These are phyloP conservation scores for Dioszegia aurantiaca DNA, from an alignment of 768 basidiomycete species.

Conservation along the genomic window DNA sequence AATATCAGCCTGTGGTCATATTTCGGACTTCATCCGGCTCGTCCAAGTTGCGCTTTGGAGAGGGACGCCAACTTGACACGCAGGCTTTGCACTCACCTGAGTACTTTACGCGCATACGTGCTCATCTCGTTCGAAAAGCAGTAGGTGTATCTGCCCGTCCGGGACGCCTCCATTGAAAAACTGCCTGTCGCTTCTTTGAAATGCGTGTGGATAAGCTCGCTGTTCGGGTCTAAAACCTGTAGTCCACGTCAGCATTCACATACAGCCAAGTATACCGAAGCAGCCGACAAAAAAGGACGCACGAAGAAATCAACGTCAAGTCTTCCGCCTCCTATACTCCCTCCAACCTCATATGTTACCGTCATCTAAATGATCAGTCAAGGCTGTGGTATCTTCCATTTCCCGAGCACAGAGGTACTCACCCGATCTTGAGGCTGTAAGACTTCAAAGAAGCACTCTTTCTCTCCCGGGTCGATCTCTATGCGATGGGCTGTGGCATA, in stretches of 20 bases:
- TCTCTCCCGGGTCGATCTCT: conserved; percentile 49
- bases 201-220: conserved; percentile 68
- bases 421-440: conserved; percentile 52
- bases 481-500: conserved; percentile 41
- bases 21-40: too few relatives aligned
- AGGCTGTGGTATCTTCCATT: too few relatives aligned
- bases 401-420: conserved; percentile 12
- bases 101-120: conserved; percentile 87
- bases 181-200: conserved; percentile 85
- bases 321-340: conserved; percentile 68
- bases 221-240: conserved; percentile 78
- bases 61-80: background rate
- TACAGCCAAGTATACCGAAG: background rate
- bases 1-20: too few relatives aligned
- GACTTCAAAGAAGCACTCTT: conserved; percentile 51
- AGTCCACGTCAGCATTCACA: conserved; percentile 1
- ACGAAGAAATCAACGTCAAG: conserved; percentile 98
- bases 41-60: too few relatives aligned
- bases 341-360: conserved; percentile 97
- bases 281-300: conserved; percentile 13
- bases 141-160: conserved; percentile 84
- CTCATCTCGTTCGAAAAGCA: conserved; percentile 99
- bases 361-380: conserved; percentile 70
- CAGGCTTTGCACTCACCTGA: conserved; percentile 62
- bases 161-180: conserved; percentile 77